Percentiles rank a stretch among this genome's conserved stretches.
Conservation (phyloP, 495 filamentous ascomycete genomes). For the Usnea hakonensis region DNA sequence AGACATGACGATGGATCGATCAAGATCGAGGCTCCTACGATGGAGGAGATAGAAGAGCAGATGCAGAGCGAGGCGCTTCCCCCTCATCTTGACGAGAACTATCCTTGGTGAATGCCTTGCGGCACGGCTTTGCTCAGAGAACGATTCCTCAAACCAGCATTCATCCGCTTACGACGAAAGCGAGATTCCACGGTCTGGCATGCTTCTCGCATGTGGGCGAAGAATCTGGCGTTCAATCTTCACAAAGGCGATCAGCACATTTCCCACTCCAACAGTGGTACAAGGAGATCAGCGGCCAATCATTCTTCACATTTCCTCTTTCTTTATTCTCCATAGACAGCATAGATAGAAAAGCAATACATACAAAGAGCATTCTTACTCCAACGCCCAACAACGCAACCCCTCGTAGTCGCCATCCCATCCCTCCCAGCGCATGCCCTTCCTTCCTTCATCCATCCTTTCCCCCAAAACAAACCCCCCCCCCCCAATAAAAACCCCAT, state of each 20-base stretch:
- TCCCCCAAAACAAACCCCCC: background rate
- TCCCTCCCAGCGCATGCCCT: no score
- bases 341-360: background rate
- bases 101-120: background rate
- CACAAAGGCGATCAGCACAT: background rate
- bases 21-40: conserved; percentile 8
- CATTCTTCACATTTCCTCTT: background rate
- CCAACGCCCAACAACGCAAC: background rate
- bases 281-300: background rate
- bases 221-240: background rate
- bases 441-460: background rate
- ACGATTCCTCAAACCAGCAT: background rate
- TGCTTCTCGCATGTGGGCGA: background rate
- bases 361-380: background rate
- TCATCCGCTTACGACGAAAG: background rate
- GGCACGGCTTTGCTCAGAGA: background rate
- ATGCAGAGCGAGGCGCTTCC: background rate
- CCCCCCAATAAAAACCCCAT: background rate
- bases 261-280: background rate
- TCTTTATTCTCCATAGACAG: background rate
- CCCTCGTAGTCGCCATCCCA: no score
- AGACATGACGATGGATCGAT: conserved; percentile 7
- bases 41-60: conserved; percentile 1
- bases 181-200: background rate
- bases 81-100: background rate